These are phyloP conservation scores for Stromatinia cepivora DNA, from an alignment of 2,329 filamentous ascomycete species.

Conservation along the genomic window DNA sequence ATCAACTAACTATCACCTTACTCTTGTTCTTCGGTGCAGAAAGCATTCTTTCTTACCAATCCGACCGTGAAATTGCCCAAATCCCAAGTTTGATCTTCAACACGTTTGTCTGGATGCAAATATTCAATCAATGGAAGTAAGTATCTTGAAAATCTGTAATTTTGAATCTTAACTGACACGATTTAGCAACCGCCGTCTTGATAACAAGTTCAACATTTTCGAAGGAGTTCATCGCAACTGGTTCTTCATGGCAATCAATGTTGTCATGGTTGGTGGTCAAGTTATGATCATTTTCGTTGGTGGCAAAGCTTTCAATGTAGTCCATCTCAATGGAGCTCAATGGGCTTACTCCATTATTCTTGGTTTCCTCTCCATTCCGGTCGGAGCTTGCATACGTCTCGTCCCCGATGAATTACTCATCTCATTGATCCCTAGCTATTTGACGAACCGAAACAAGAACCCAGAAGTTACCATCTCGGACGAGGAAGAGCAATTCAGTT, in stretches of 20 bases:
- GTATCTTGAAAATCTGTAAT: constrained; percentile 41
- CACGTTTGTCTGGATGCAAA: constrained; percentile 99
- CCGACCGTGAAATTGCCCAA: constrained; percentile 49
- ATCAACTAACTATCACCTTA: constrained; percentile 78
- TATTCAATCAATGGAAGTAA: constrained; percentile 96
- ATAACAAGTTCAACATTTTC: constrained; percentile 95
- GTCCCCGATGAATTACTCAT: constrained; percentile 65
- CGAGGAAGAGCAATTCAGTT: constrained; percentile 63
- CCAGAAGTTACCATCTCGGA: constrained; percentile 59
- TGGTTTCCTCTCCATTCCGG: constrained; percentile 79
- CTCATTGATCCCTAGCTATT: constrained; percentile 37
- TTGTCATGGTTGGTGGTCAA: constrained; percentile 85
- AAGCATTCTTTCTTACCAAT: constrained; percentile 59
- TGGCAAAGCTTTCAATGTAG: constrained; percentile 68
- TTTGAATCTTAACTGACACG: constrained; percentile 32
- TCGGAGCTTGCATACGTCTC: constrained; percentile 77
- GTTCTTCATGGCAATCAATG: constrained; percentile 86
- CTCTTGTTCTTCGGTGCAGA: constrained; percentile 76
- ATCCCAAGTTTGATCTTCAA: constrained; percentile 90
- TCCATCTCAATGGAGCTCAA: constrained; percentile 66
- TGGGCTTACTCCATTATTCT: constrained; percentile 88
- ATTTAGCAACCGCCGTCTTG: constrained; percentile 77
- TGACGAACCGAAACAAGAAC: constrained; percentile 37
- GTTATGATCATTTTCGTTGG: constrained; percentile 88
- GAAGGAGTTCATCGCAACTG: constrained; percentile 82